phyloP scores from a whole-genome alignment of 2,329 filamentous ascomycete species.

The Claviceps capensis region DNA sequence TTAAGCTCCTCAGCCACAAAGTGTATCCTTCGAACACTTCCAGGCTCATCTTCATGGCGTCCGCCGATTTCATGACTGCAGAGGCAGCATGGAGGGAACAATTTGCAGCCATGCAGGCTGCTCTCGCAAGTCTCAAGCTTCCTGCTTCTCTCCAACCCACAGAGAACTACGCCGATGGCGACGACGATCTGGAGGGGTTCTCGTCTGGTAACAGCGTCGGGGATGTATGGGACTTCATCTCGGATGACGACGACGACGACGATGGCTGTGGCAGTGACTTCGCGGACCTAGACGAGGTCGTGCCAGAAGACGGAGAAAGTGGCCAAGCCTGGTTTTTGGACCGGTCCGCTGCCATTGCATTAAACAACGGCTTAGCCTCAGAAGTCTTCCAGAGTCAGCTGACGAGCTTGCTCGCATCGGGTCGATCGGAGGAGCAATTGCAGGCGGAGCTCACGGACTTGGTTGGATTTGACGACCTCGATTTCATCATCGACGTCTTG shows the following conservation, averaged over 20 bases:
- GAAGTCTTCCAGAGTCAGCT: constrained; percentile 68
- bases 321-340: constrained; percentile 57
- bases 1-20: background rate
- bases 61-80: constrained; percentile 23
- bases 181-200: constrained; percentile 47
- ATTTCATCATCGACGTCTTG: constrained; percentile 86
- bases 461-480: constrained; percentile 83
- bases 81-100: constrained; percentile 69
- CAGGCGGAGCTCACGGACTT: constrained; percentile 83
- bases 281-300: constrained; percentile 39
- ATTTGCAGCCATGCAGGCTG: constrained; percentile 72
- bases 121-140: constrained; percentile 59
- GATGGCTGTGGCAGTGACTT: constrained; percentile 53
- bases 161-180: constrained; percentile 43
- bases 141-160: constrained; percentile 27
- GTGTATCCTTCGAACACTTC: background rate
- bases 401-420: constrained; percentile 55
- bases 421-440: constrained; percentile 66
- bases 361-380: constrained; percentile 51
- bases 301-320: constrained; percentile 15
- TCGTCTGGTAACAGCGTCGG: constrained; percentile 51
- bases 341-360: constrained; percentile 54
- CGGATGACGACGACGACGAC: constrained; percentile 57
- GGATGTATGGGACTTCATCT: constrained; percentile 89
- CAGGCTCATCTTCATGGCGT: constrained; percentile 17